Conservation (phyloP, 345 rosid genomes). For the Cardamine chenopodiifolia region DNA sequence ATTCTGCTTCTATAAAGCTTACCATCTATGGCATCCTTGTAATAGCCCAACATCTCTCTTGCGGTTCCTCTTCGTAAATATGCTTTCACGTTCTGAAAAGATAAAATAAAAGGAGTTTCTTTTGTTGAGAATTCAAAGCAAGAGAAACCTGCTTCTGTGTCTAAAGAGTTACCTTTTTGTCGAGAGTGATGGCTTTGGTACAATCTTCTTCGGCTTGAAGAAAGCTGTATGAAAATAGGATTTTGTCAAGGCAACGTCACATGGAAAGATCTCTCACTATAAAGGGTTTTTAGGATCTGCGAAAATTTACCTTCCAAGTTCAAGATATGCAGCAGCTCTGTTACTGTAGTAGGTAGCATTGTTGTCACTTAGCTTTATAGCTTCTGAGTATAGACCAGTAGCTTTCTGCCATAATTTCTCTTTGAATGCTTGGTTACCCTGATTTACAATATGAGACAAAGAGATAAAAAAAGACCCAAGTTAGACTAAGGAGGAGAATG, state of each 20-base stretch:
- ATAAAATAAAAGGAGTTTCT: neutral
- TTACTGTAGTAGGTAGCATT: slow-evolving; percentile 93
- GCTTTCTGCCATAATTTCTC: slow-evolving; percentile 90
- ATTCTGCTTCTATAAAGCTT: slow-evolving; percentile 10
- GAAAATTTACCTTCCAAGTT: slow-evolving; percentile 60
- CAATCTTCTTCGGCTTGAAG: slow-evolving; percentile 91
- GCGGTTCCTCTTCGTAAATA: slow-evolving; percentile 96
- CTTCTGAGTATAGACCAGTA: slow-evolving; percentile 75
- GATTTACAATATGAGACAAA: slow-evolving; percentile 5
- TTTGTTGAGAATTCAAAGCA: neutral
- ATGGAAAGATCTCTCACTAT: neutral
- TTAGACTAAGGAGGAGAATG: slow-evolving; percentile 8
- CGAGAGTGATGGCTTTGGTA: slow-evolving; percentile 76
- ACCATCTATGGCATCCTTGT: slow-evolving; percentile 91
- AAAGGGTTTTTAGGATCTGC: neutral
- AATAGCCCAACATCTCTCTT: slow-evolving; percentile 79
- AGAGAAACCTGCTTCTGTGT: slow-evolving; percentile 5
- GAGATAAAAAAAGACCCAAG: neutral
- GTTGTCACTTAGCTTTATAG: slow-evolving; percentile 72
- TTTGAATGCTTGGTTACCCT: slow-evolving; percentile 97
- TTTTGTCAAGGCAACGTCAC: slow-evolving; percentile 25
- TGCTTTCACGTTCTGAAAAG: slow-evolving; percentile 80
- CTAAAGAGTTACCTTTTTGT: slow-evolving; percentile 74
- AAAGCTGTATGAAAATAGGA: slow-evolving; percentile 52
- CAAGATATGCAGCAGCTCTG: slow-evolving; percentile 98